Conservation (phyloP, 345 rosid species). For the Chamaenerion angustifolium region DNA sequence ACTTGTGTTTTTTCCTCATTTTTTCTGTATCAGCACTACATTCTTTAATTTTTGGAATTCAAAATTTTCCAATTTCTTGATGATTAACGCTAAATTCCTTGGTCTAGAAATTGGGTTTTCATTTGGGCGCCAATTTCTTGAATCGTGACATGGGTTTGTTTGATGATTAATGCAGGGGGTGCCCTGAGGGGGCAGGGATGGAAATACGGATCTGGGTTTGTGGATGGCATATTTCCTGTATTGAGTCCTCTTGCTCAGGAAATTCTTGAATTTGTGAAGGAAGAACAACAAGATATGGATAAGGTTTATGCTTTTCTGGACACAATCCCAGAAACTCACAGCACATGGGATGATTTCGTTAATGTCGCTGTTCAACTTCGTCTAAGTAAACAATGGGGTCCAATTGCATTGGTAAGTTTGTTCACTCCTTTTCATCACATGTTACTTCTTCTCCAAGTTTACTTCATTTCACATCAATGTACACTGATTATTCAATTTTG, state of each 20-base stretch:
- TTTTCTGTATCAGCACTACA: too few species aligned
- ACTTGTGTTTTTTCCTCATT: too few species aligned
- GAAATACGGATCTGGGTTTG: conserved; percentile 95
- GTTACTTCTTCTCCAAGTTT: too few species aligned
- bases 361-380: conserved; percentile 78
- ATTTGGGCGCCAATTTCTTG: too few species aligned
- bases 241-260: conserved; percentile 66
- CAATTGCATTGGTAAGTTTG: conserved; percentile 44
- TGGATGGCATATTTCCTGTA: conserved; percentile 87
- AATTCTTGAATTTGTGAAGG: conserved; percentile 38
- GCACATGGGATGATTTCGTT: conserved; percentile 76
- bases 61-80: too few species aligned
- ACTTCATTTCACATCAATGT: too few species aligned
- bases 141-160: background rate
- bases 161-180: conserved; percentile 37
- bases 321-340: conserved; percentile 52
- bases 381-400: conserved; percentile 63
- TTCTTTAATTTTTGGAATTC: too few species aligned
- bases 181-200: conserved; percentile 81
- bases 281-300: conserved; percentile 27
- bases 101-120: too few species aligned
- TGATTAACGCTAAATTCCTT: too few species aligned
- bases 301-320: conserved; percentile 39
- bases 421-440: background rate
- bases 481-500: too few species aligned